phyloP scores from a whole-genome alignment of 371 early-diverging fungal species.

The Saksenaea oblongispora region DNA sequence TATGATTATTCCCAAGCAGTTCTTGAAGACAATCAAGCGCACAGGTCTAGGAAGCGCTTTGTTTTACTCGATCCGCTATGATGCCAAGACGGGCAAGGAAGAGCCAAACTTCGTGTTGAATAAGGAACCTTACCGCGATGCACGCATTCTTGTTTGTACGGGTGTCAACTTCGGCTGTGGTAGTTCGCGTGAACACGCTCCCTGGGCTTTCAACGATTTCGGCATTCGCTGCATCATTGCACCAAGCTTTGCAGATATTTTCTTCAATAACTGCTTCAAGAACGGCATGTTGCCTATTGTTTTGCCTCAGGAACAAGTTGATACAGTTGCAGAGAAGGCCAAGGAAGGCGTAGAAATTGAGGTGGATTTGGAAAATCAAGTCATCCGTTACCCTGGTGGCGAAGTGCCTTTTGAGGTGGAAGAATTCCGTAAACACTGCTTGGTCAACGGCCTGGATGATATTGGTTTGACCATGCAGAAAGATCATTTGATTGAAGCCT shows the following conservation, averaged over 20 bases:
- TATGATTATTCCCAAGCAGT: constrained; percentile 77
- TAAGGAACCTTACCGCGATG: constrained; percentile 52
- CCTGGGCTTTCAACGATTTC: constrained; percentile 74
- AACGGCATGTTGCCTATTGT: constrained; percentile 69
- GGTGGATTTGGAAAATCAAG: constrained; percentile 59
- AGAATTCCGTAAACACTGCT: constrained; percentile 59
- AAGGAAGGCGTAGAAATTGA: constrained; percentile 48
- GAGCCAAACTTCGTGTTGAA: constrained; percentile 65
- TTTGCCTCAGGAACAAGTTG: constrained; percentile 39
- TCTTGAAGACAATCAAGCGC: constrained; percentile 73
- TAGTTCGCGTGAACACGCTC: constrained; percentile 73
- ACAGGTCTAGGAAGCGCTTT: constrained; percentile 66
- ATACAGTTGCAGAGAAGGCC: constrained; percentile 47
- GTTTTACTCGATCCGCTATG: constrained; percentile 62
- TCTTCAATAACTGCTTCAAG: constrained; percentile 75
- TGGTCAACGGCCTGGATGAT: constrained; percentile 71
- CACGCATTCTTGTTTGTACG: constrained; percentile 59
- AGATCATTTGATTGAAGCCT: constrained; percentile 47
- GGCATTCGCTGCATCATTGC: constrained; percentile 72
- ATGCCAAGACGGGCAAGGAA: constrained; percentile 47
- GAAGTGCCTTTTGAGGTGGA: constrained; percentile 58
- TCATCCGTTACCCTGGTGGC: constrained; percentile 39
- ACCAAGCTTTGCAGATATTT: constrained; percentile 71
- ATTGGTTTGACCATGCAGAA: constrained; percentile 74
- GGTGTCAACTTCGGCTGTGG: constrained; percentile 77